A percentile compares a stretch with the other conserved stretches of the same genome.
Evolutionary conservation across 768 basidiomycete species (phyloP).

Genomic region (Rhodocollybia butyracea): DNA sequence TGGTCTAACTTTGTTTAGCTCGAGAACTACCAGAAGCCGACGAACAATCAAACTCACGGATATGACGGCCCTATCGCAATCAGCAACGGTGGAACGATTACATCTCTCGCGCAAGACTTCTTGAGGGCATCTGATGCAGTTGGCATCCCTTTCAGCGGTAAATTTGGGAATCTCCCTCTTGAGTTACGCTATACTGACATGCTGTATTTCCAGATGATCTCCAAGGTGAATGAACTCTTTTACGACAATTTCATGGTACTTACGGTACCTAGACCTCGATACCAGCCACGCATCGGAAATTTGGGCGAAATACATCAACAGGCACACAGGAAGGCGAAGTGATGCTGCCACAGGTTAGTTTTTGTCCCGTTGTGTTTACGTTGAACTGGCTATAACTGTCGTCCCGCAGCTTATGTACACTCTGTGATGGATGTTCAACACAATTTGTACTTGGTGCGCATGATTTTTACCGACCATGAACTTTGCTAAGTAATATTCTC

Average conservation of each 20-base stretch:
- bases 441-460: conserved; percentile 50
- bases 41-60: conserved; percentile 64
- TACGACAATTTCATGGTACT: background rate
- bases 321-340: conserved; percentile 67
- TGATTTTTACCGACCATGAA: background rate
- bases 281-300: conserved; percentile 65
- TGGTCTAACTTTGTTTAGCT: conserved; percentile 32
- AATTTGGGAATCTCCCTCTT: conserved; percentile 13
- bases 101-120: conserved; percentile 66
- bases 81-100: conserved; percentile 65
- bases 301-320: conserved; percentile 78
- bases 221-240: conserved; percentile 36
- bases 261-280: conserved; percentile 40
- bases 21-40: conserved; percentile 76
- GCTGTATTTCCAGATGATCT: conserved; percentile 47
- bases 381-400: background rate
- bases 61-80: conserved; percentile 75
- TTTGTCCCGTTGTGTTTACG: background rate
- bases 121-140: conserved; percentile 57
- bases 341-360: conserved; percentile 62
- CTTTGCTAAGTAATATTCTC: background rate
- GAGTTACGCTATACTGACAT: background rate
- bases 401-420: conserved; percentile 55
- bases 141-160: conserved; percentile 65
- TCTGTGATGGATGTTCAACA: conserved; percentile 66